Conservation (phyloP, 2,329 filamentous ascomycete species). For the Xylaria sp. region DNA sequence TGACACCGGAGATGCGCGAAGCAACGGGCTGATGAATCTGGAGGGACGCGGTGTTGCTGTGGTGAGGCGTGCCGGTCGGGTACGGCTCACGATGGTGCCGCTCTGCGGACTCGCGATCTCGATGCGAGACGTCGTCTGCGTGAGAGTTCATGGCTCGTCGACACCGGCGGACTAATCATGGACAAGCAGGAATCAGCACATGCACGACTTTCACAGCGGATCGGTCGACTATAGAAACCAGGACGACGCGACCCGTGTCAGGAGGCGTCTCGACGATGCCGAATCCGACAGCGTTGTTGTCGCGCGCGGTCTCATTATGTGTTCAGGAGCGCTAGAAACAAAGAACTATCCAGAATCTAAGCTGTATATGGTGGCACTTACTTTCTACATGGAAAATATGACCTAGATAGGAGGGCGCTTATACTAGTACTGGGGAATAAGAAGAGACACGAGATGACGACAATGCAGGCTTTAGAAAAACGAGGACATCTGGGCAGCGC, state of each 20-base stretch:
- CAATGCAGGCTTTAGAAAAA: constrained; percentile 25
- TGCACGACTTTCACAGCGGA: constrained; percentile 1
- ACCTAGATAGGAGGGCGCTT: constrained; percentile 10
- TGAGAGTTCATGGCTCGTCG: constrained; percentile 49
- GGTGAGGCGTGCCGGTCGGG: constrained; percentile 73
- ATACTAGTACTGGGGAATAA: not conserved
- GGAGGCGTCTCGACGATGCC: not conserved
- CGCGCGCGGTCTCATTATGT: constrained; percentile 24
- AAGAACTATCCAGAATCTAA: constrained; percentile 30
- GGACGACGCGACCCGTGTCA: constrained; percentile 10
- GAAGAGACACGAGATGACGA: constrained; percentile 4
- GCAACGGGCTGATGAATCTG: constrained; percentile 96
- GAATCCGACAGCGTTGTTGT: constrained; percentile 4
- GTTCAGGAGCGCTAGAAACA: constrained; percentile 11
- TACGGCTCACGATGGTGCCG: constrained; percentile 71
- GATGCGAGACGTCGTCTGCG: constrained; percentile 61
- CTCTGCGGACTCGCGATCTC: constrained; percentile 74
- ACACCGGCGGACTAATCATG: constrained; percentile 32
- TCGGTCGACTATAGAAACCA: constrained; percentile 11
- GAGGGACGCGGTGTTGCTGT: constrained; percentile 87
- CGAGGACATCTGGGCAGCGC: constrained; percentile 29
- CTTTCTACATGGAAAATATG: constrained; percentile 44
- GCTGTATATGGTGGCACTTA: constrained; percentile 22
- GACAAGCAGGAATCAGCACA: constrained; percentile 28
- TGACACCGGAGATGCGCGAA: constrained; percentile 79